Base-by-base conservation (phyloP, 177 flowering plant genomes). In the Telopea speciosissima region DNA sequence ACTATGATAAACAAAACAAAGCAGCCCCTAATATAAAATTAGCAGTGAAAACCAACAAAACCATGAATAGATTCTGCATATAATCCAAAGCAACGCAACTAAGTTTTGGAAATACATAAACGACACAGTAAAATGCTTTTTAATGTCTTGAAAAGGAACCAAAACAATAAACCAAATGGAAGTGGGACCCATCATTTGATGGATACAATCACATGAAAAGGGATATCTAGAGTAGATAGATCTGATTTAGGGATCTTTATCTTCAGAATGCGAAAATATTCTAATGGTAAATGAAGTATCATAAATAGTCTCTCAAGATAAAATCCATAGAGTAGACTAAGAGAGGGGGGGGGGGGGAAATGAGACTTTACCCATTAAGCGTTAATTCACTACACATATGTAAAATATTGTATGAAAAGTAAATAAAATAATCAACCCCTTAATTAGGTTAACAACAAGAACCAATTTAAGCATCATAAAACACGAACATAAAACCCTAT, bases 1-100 rank as follows among this genome's bases (percentile, higher is more conserved):
- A 88, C 97, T 91, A 88, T 81, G 88, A 81, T 74, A 87, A 77
- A 90, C 63, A 80, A 79, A 79, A 74, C 83, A 86, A 81, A 77
- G 83, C 73, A 84, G 77, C 22, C 77, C 88, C 89, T 86, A 86
- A 79, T 74, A 83, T 84, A 86, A 86, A 88, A 87, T 88, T 81
- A 87, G 83, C 76, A 82, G 89, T 87, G 86, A 83, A 85, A 89
- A 84, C 79, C 79, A 83, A 84, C 77, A 72, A 84, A 68, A 58
- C 75, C 61, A 72, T 66, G 63, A 73, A 49, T 19, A 44, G 58
- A 33, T 71, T 67, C 21, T 33, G 23, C 19, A 66, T 24, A 21
- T 25, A 17, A 19, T 60, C 17, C 11, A 22, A 60, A n/a, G 12
- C 24, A 24, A 3, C n/a, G 8, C 7, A 45, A 22, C 36, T 11